Conservation (phyloP, 176 grass and related monocot genomes). For the Elymus sibiricus region DNA sequence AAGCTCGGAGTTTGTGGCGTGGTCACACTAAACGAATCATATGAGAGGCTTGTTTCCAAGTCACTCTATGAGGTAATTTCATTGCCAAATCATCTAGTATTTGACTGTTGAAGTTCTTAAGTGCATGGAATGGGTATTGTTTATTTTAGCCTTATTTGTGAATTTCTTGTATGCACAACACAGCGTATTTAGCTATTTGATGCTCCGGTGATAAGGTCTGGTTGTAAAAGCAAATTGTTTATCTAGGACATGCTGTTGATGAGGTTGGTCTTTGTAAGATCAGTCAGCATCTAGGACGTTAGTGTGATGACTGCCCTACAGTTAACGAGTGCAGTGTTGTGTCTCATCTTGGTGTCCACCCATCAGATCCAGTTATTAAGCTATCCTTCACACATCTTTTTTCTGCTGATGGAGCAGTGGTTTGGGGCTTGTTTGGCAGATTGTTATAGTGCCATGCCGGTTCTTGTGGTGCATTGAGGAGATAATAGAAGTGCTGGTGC, state of each 20-base stretch:
- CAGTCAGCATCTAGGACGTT: neutral
- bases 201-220: neutral
- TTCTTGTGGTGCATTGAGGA: neutral
- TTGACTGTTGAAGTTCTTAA: neutral
- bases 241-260: too few relatives aligned
- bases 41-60: slow-evolving; percentile 81
- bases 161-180: neutral
- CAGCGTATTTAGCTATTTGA: neutral
- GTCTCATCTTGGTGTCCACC: neutral
- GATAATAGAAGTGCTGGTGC: neutral
- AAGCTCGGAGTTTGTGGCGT: slow-evolving; percentile 83
- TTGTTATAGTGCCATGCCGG: neutral
- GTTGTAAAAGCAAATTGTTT: neutral
- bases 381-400: neutral
- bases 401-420: neutral
- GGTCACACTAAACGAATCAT: slow-evolving; percentile 90
- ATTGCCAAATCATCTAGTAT: neutral
- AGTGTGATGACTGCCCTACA: neutral
- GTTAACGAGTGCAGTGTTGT: neutral
- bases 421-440: neutral
- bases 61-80: slow-evolving; percentile 70
- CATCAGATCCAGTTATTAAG: neutral
- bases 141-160: neutral
- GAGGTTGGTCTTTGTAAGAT: neutral
- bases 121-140: neutral